Percentiles rank a stretch among this genome's conserved stretches.
Evolutionary conservation across 78 protist genomes (phyloP).

Genomic region (Reticulomyxa filosa): DNA sequence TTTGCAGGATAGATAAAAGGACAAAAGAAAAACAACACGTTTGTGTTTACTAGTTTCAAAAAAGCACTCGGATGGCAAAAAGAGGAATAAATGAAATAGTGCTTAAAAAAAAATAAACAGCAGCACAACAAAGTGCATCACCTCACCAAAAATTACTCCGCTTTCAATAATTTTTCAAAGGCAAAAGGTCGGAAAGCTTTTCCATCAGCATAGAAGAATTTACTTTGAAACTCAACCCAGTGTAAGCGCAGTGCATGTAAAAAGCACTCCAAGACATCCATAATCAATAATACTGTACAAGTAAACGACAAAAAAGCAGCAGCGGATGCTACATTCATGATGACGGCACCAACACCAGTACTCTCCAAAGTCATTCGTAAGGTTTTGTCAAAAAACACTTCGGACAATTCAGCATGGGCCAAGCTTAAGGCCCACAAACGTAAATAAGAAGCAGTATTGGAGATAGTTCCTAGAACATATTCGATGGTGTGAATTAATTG

Average conservation of each 20-base stretch:
- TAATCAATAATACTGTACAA: conserved; percentile 68
- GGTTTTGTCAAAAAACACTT: conserved; percentile 37
- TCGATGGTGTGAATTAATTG: conserved; percentile 96
- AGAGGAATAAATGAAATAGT: no score
- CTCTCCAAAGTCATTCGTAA: no score
- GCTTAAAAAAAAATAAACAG: no score
- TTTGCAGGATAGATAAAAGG: no score
- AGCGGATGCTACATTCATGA: no score
- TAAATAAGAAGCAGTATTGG: conserved; percentile 99
- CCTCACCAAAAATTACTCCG: no score
- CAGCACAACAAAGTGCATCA: no score
- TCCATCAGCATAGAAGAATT: not conserved
- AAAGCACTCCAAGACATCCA: conserved; percentile 98
- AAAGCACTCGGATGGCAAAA: no score
- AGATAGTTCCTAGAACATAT: conserved; percentile 80
- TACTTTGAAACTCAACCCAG: conserved; percentile 91
- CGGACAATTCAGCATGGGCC: conserved; percentile 75
- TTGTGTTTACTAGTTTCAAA: no score
- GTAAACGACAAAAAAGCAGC: conserved; percentile 61
- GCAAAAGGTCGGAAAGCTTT: not conserved
- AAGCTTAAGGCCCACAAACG: conserved; percentile 99
- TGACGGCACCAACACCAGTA: no score
- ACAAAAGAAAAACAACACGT: no score
- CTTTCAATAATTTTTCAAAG: no score
- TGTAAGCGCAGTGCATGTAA: conserved; percentile 98